Evolutionary conservation across 2,329 filamentous ascomycete genomes (phyloP), one percentile per base, ranked within the genome.

Genomic region (Fusarium veterinarium): DNA sequence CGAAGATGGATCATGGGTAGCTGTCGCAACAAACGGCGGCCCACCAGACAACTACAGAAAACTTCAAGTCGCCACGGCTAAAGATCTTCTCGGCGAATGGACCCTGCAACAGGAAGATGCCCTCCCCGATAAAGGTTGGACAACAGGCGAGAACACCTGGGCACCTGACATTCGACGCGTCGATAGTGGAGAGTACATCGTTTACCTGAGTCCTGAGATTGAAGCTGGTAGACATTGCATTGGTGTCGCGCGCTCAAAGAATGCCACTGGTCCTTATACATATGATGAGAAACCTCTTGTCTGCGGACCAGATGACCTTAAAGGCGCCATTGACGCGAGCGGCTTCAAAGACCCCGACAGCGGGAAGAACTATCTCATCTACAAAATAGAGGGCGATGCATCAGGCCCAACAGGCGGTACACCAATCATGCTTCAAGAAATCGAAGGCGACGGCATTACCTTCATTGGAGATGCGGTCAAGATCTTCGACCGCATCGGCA

Each of bases 1-100:
- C 4, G 48, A 63, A 19, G 66, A 68, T 23, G 66, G 66, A 1
- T 68, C 66, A 5, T 69, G 66, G 66, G 40, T 68, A 23, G 64
- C 66, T 3, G 57, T 69, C 13, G 66, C 64, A 14, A 69, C 66
- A 20, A 67, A 68, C 6, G 51, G 59, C 2, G 59, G 51, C 1
- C 25, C 51, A 1, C 12, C 14, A 2, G 64, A 40, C 0, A 56
- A 52, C 11, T 60, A 60, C 25, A 4, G 57, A 38, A 69, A 55
- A 3, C 30, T 69, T 5, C 66, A 63, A 23, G 35, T 68, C 12
- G 66, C 66, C 6, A 69, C 64, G 0, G 52, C 66, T 0, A 37
- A 37, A 9, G 51, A 57, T 10, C 64, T 68, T 5, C 33, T 68
- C 1, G 66, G 57, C 3, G 30, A 69, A 25, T 69, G 66, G 66